These are phyloP conservation scores for Puccinia polysora DNA, from an alignment of 1,284 basidiomycete species.

Conservation along the genomic window DNA sequence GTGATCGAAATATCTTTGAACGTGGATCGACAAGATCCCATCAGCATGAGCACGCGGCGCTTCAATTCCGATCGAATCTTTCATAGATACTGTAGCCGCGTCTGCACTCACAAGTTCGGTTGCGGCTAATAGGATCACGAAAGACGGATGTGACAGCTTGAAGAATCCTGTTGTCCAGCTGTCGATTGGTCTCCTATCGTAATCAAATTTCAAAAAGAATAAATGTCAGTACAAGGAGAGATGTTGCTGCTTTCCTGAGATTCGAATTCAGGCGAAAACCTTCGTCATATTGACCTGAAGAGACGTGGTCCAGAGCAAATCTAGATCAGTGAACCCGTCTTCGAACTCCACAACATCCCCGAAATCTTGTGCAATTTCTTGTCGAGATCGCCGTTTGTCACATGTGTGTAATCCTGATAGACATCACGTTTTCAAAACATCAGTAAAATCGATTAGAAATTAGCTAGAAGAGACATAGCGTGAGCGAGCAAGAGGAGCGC, in stretches of 20 bases:
- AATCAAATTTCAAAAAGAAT: neutral
- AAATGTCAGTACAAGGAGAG: neutral
- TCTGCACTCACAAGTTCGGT: conserved; percentile 7
- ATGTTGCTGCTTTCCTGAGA: neutral
- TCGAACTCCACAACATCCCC: conserved; percentile 16
- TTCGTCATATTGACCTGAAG: conserved; percentile 11
- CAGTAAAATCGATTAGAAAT: neutral
- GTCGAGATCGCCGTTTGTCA: conserved; percentile 17
- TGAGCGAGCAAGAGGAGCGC: neutral
- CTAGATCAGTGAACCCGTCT: conserved; percentile 10
- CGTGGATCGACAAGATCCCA: neutral
- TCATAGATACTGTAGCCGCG: neutral
- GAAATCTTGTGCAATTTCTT: conserved; percentile 19
- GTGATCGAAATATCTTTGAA: conserved; percentile 54
- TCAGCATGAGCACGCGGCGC: neutral
- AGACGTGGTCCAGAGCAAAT: conserved; percentile 28
- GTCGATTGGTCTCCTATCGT: conserved; percentile 17
- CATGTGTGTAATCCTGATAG: conserved; percentile 31
- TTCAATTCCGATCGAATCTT: neutral
- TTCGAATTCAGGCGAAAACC: too few species aligned
- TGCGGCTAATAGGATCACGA: neutral
- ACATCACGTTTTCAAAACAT: too few species aligned
- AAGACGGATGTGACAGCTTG: conserved; percentile 5
- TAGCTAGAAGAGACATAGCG: neutral
- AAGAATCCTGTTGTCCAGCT: conserved; percentile 19